These are phyloP conservation scores for Fusarium poae DNA, from an alignment of 2,329 filamentous ascomycete species.

Conservation along the genomic window DNA sequence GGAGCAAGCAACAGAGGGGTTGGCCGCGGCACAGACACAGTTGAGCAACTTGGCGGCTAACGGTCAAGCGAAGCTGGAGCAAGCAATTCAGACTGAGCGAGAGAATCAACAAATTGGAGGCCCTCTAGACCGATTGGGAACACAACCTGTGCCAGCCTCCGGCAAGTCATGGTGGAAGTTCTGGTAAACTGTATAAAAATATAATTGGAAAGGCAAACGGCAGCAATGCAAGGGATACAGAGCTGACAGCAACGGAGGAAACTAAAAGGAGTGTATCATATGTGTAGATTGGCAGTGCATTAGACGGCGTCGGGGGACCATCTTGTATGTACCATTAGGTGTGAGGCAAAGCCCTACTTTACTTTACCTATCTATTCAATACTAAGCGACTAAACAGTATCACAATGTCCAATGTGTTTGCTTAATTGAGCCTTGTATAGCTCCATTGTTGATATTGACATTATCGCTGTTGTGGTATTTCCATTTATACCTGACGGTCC, in stretches of 20 bases:
- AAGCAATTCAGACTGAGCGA: constrained; percentile 63
- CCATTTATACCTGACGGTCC: constrained; percentile 27
- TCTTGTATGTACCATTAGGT: constrained; percentile 53
- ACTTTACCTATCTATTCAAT: constrained; percentile 50
- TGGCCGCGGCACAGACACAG: constrained; percentile 36
- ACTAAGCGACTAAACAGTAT: constrained; percentile 45
- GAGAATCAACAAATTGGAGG: constrained; percentile 65
- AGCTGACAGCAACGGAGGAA: constrained; percentile 37
- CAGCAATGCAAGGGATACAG: constrained; percentile 22
- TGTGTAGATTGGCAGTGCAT: constrained; percentile 61
- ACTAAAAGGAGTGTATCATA: constrained; percentile 57
- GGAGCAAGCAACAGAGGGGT: constrained; percentile 31
- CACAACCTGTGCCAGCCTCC: constrained; percentile 52
- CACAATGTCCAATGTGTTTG: not conserved
- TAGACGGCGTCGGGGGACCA: constrained; percentile 59
- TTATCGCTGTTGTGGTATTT: constrained; percentile 38
- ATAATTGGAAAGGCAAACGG: constrained; percentile 39
- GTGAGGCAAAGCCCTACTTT: constrained; percentile 50
- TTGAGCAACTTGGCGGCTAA: constrained; percentile 33
- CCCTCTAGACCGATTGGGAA: constrained; percentile 63
- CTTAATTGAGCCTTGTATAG: constrained; percentile 5
- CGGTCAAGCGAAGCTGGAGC: constrained; percentile 55
- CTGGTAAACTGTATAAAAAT: constrained; percentile 48
- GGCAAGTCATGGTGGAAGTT: constrained; percentile 68
- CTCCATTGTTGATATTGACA: constrained; percentile 29